Percentiles rank a stretch among this genome's conserved stretches.
Evolutionary conservation across 2,329 filamentous ascomycete genomes (phyloP).

Genomic region (Aspergillus phoenicis): DNA sequence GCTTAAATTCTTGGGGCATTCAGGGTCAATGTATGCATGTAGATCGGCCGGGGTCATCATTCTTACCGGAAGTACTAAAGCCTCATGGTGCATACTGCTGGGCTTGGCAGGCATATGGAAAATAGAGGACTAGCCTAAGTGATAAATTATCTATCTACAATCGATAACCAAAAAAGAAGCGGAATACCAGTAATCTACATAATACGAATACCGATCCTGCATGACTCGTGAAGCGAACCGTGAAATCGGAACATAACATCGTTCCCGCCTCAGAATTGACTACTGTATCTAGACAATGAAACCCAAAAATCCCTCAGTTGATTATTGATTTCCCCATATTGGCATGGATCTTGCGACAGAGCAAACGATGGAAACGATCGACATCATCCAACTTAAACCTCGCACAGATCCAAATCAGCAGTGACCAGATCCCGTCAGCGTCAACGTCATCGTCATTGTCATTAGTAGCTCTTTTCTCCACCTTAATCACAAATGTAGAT

Average conservation of each 20-base stretch:
- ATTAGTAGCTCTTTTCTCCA: not conserved
- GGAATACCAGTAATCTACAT: not conserved
- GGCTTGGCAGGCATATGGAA: not conserved
- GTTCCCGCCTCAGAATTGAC: not conserved
- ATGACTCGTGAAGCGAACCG: not conserved
- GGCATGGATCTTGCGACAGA: not conserved
- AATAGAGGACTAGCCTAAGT: too few relatives aligned
- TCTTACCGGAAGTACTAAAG: not conserved
- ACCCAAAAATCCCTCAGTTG: not conserved
- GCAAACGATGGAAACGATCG: not conserved
- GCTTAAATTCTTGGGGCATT: not conserved
- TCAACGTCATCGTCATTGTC: not conserved
- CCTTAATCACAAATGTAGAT: too few relatives aligned
- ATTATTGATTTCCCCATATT: not conserved
- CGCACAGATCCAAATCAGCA: not conserved
- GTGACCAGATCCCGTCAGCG: not conserved
- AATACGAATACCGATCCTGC: not conserved
- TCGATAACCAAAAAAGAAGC: not conserved
- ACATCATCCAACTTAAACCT: not conserved
- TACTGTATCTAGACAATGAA: not conserved
- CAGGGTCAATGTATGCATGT: not conserved
- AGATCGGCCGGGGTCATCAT: not conserved
- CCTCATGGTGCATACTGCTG: not conserved
- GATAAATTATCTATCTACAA: not conserved
- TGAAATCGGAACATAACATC: not conserved